phyloP scores from a whole-genome alignment of 225 moss, liverwort and hornwort genomes.

The Pseudoscleropodium purum region DNA sequence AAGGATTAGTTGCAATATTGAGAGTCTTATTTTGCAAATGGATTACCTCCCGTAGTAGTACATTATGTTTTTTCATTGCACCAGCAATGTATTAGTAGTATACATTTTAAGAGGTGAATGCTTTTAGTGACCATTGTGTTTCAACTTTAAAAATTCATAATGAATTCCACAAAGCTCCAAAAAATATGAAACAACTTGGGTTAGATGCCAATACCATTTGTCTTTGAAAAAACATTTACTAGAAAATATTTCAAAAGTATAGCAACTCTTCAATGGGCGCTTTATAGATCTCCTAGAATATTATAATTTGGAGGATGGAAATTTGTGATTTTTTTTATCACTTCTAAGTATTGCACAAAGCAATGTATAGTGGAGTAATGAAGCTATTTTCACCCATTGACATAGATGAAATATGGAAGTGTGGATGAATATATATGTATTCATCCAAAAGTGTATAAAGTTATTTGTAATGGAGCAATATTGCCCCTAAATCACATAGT shows the following conservation, averaged over 20 bases:
- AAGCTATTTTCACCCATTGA: neutral
- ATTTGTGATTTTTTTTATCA: neutral
- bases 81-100: neutral
- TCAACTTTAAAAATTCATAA: neutral
- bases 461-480: neutral
- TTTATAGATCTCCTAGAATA: too few relatives aligned
- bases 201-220: neutral
- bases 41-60: neutral
- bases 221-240: neutral
- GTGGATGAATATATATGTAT: neutral
- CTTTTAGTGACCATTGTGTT: too few relatives aligned
- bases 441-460: neutral
- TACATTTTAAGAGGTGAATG: neutral
- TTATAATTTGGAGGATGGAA: neutral
- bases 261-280: too few relatives aligned
- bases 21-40: too few relatives aligned
- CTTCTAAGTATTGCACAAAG: neutral
- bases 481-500: neutral
- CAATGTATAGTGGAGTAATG: rapidly evolving
- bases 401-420: neutral
- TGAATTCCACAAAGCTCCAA: neutral
- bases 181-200: neutral
- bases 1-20: too few relatives aligned
- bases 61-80: neutral
- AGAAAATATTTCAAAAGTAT: neutral